These are phyloP conservation scores for Viridothelium virens DNA, from an alignment of 495 filamentous ascomycete genomes.

Conservation along the genomic window DNA sequence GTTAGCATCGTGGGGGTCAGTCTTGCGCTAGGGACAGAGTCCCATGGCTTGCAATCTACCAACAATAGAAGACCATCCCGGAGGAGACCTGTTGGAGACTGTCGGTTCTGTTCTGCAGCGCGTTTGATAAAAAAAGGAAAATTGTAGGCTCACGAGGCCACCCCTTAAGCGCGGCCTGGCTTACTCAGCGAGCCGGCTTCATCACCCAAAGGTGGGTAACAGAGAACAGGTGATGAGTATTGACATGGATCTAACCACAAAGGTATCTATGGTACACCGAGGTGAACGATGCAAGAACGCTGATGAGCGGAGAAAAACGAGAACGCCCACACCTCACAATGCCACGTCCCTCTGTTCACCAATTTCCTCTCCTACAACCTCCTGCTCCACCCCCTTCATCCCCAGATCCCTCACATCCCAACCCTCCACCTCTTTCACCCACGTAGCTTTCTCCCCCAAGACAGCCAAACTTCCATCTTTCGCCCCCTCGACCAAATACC, in stretches of 20 bases:
- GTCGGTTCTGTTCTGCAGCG: slow-evolving; percentile 5
- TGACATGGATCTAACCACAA: too few species aligned
- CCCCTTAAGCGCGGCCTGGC: neutral
- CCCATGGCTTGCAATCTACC: slow-evolving; percentile 9
- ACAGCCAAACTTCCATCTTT: slow-evolving; percentile 53
- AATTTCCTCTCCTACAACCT: neutral
- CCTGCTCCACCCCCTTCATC: slow-evolving; percentile 23
- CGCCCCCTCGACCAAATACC: slow-evolving; percentile 68
- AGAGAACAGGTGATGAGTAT: too few species aligned
- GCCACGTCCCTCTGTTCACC: neutral
- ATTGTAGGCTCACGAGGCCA: neutral
- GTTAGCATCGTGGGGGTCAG: neutral
- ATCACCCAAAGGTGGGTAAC: neutral
- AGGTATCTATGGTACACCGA: neutral
- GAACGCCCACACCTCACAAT: neutral
- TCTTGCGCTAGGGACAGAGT: slow-evolving; percentile 3
- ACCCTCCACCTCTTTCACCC: slow-evolving; percentile 46
- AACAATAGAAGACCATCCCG: neutral
- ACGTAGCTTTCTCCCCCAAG: slow-evolving; percentile 77
- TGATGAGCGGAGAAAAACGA: neutral
- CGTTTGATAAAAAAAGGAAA: neutral
- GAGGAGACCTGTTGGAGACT: neutral
- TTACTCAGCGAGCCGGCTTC: neutral
- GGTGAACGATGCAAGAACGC: neutral
- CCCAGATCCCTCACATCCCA: slow-evolving; percentile 44